These are phyloP conservation scores for Phytophthora megakarya DNA, from an alignment of 352 stramenopile genomes.

Conservation along the genomic window DNA sequence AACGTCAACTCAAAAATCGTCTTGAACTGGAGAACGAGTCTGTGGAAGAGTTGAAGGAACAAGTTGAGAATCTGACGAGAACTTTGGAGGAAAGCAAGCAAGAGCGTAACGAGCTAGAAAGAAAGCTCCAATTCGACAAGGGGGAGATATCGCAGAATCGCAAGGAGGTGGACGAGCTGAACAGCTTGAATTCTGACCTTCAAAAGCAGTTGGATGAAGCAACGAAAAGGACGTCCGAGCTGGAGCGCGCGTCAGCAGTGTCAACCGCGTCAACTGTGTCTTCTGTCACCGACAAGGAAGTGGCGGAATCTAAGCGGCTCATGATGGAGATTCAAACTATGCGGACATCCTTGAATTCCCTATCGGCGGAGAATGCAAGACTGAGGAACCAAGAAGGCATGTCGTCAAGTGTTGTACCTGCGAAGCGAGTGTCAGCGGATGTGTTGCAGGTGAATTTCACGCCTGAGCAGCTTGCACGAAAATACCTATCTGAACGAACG, in stretches of 20 bases:
- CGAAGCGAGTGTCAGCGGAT: slow-evolving; percentile 69
- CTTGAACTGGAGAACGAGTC: slow-evolving; percentile 53
- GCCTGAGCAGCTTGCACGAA: slow-evolving; percentile 76
- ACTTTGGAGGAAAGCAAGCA: slow-evolving; percentile 46
- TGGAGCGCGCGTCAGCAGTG: slow-evolving; percentile 47
- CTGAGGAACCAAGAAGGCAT: slow-evolving; percentile 57
- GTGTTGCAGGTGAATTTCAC: slow-evolving; percentile 71
- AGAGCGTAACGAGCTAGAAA: slow-evolving; percentile 42
- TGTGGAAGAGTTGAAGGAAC: slow-evolving; percentile 46
- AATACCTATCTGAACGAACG: slow-evolving; percentile 87
- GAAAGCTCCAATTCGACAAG: slow-evolving; percentile 52
- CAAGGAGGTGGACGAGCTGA: slow-evolving; percentile 58
- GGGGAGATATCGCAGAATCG: slow-evolving; percentile 59
- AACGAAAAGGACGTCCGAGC: slow-evolving; percentile 44
- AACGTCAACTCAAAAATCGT: slow-evolving; percentile 42
- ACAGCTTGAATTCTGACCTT: slow-evolving; percentile 53
- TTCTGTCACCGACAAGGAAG: slow-evolving; percentile 33
- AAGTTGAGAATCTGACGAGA: slow-evolving; percentile 50
- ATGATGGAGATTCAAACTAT: slow-evolving; percentile 67
- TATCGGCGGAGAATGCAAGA: slow-evolving; percentile 63
- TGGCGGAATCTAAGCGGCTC: slow-evolving; percentile 36
- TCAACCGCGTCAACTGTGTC: slow-evolving; percentile 44
- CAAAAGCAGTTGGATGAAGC: slow-evolving; percentile 58
- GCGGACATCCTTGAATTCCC: slow-evolving; percentile 49
- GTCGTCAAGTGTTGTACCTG: slow-evolving; percentile 35